Evolutionary conservation across 2,329 filamentous ascomycete species (phyloP).

Genomic region (Stachybotrys chlorohalonatus): DNA sequence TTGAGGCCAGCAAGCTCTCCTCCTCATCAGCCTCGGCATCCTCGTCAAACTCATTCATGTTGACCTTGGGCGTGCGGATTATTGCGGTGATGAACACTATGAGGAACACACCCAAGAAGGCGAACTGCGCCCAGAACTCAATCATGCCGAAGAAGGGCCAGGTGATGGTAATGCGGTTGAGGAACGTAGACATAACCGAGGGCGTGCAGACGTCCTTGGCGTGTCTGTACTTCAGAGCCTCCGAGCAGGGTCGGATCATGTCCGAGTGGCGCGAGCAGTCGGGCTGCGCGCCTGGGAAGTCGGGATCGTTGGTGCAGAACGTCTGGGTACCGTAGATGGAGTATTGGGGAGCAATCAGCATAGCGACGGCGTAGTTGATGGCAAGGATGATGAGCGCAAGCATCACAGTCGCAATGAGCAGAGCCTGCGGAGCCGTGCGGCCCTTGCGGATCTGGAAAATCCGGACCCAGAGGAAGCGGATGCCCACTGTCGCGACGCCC

Average conservation of each 20-base stretch:
- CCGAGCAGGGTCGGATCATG: constrained; percentile 74
- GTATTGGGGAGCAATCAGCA: constrained; percentile 94
- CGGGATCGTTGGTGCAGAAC: constrained; percentile 69
- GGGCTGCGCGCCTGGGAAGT: constrained; percentile 54
- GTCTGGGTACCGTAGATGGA: constrained; percentile 90
- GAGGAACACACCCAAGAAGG: constrained; percentile 75
- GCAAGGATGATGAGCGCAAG: constrained; percentile 82
- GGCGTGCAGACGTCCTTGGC: constrained; percentile 81
- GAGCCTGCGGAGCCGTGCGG: constrained; percentile 81
- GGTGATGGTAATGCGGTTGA: constrained; percentile 86
- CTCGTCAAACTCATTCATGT: constrained; percentile 71
- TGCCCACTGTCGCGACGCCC: constrained; percentile 78
- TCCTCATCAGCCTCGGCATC: constrained; percentile 90
- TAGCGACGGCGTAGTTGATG: constrained; percentile 86
- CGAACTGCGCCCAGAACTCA: constrained; percentile 96
- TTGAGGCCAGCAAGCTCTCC: constrained; percentile 80
- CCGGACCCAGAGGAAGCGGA: constrained; percentile 91
- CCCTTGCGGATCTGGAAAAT: constrained; percentile 88
- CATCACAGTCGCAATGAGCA: constrained; percentile 85
- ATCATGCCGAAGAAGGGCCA: constrained; percentile 91
- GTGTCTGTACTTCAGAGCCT: constrained; percentile 59
- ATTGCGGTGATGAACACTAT: constrained; percentile 71
- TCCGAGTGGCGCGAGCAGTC: constrained; percentile 66
- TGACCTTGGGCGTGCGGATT: constrained; percentile 70
- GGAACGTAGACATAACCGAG: constrained; percentile 81